A percentile compares a stretch with the other conserved stretches of the same genome.
Evolutionary conservation across 1,284 basidiomycete species (phyloP).

Genomic region (Violaceomyces palustris): DNA sequence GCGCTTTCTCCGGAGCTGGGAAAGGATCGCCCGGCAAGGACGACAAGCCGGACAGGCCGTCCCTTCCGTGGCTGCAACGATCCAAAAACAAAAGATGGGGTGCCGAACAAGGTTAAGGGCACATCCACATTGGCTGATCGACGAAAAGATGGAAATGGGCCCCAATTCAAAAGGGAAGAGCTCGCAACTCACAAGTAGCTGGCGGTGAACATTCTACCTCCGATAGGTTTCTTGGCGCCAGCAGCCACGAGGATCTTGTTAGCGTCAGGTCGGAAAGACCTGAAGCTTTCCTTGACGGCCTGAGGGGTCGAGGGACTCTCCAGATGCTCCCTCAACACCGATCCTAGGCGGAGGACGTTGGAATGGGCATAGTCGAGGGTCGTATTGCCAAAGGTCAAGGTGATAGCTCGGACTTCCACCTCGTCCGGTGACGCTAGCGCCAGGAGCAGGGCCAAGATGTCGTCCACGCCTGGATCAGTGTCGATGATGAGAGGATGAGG

Average conservation of each 20-base stretch:
- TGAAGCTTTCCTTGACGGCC: constrained; percentile 51
- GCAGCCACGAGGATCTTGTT: constrained; percentile 23
- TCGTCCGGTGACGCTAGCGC: constrained; percentile 37
- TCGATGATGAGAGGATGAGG: constrained; percentile 32
- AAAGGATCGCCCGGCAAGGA: constrained; percentile 38
- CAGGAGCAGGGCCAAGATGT: constrained; percentile 66
- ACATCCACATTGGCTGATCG: background rate
- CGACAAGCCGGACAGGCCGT: constrained; percentile 43
- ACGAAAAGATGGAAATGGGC: too few relatives aligned
- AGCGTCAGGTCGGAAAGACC: constrained; percentile 8
- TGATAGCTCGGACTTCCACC: constrained; percentile 59
- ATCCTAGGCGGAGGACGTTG: constrained; percentile 62
- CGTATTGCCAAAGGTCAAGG: constrained; percentile 60
- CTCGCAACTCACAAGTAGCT: too few relatives aligned
- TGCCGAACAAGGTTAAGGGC: background rate
- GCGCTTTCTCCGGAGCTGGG: constrained; percentile 13
- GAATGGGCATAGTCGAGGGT: constrained; percentile 53
- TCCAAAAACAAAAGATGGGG: background rate
- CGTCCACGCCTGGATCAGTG: constrained; percentile 71
- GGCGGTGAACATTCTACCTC: constrained; percentile 72
- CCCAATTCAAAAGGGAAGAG: constrained; percentile 51
- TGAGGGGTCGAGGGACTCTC: constrained; percentile 57
- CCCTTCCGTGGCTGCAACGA: constrained; percentile 50
- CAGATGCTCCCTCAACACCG: constrained; percentile 66
- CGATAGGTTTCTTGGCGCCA: constrained; percentile 60